Base-by-base conservation (phyloP, 352 stramenopile species). In the Pythium periplocum region DNA sequence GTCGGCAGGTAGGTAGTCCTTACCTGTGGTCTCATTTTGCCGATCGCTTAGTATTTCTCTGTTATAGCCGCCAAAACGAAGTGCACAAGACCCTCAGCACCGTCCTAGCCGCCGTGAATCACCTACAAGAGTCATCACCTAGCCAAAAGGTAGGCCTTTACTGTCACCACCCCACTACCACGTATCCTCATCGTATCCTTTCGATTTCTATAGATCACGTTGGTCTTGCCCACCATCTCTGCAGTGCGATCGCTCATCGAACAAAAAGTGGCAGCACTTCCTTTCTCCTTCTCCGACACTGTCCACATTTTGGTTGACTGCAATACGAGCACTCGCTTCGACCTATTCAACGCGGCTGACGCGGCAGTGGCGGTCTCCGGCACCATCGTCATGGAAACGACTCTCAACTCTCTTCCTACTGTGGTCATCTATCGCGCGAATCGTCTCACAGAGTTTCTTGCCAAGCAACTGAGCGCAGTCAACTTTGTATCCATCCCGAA, bases 401-500 rank as follows among this genome's bases (percentile, higher is more conserved):
- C 69, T 30, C 59, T 92, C 1, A 66, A 77, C 0, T 64, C 37
- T 35, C 53, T 87, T 11, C 77, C 79, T 2, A 92, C 78, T 1
- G 54, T 89, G 9, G 77, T 87, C 31, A 77, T 92, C 35, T 92
- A 90, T 44, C 77, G 78, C 7, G 77, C 79, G 7, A 90, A 90
- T 43, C 50, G 45, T 5, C 1, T 92, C 26, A 90, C 82, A 0
- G 78, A 87, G 48, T 54, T 73, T 50, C 61, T 89, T 39, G 77
- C 67, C 3, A 64, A 70, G 48, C 58, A 55, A 8, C 55, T 90
- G 17, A 76, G 73, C 30, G 70, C 77, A 6, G 82, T 90, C n/a
- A 60, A 62, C 3, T 89, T 81, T 48, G 78, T 92, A n/a, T 90
- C 82, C 5, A 56, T 92, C 12, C 82, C 82, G 7, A 92, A 90